Base-by-base conservation (phyloP, 352 stramenopile species). In the Stramenopiles sp. region DNA sequence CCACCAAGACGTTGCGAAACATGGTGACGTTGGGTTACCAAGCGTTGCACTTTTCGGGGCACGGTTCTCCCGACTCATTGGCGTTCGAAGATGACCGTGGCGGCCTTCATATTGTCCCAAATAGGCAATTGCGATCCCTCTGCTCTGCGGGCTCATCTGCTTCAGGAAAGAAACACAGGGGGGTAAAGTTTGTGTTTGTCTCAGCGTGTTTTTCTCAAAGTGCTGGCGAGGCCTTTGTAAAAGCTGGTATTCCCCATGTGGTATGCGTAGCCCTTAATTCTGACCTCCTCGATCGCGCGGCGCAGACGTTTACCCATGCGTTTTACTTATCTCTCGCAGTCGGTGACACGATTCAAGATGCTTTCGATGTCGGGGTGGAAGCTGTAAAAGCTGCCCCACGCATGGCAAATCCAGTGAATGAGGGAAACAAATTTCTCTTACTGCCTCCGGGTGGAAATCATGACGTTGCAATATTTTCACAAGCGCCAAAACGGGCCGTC, bases 121-220 rank as follows among this genome's bases (percentile, higher is more conserved):
- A n/a, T n/a, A n/a, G n/a, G n/a, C n/a, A n/a, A n/a, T n/a, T n/a
- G n/a, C n/a, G n/a, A n/a, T n/a, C n/a, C n/a, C n/a, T n/a, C n/a
- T n/a, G n/a, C n/a, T n/a, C n/a, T n/a, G n/a, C n/a, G n/a, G n/a
- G n/a, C n/a, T n/a, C n/a, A n/a, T n/a, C n/a, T n/a, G n/a, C n/a
- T n/a, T n/a, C n/a, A n/a, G n/a, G n/a, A n/a, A n/a, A n/a, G n/a
- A n/a, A n/a, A n/a, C n/a, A n/a, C n/a, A n/a, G 63, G 3, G 37
- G 36, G 4, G 34, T 79, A 12, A 6, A 82, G 74, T 81, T 95
- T 63, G 88, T 93, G 34, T 91, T 95, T 68, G 84, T 94, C 48
- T 93, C 85, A 78, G 87, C 89, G 25, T 94, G 89, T 74, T 85
- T 92, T 78, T 94, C 87, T 30, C 86, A 94, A 74, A 86, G 82